Evolutionary conservation across 495 filamentous ascomycete genomes (phyloP), one percentile per base, ranked within the genome.

Genomic region (Neurospora sp.): DNA sequence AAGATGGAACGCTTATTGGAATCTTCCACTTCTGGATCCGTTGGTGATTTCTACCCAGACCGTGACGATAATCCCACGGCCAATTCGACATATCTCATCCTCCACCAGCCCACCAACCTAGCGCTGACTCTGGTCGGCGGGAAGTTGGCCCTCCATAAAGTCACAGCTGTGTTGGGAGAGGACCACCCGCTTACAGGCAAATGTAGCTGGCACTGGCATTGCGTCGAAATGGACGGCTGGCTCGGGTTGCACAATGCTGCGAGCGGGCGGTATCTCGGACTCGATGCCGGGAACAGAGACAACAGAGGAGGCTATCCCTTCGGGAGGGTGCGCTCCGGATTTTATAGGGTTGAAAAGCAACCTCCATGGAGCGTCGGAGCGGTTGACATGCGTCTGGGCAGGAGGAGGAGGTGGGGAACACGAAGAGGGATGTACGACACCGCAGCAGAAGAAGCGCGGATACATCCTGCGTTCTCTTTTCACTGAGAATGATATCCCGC

Each of bases 131-230:
- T 61, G 14, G 27, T 61, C 14, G 6, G 14, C 22, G 53, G 53
- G 0, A 3, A 3, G 7, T 1, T 31, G 0, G 1, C 53, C 2
- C 53, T 61, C 2, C 12, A 35, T 2, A 1, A 35, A 61, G 5
- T 35, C 3, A 14, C 27, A 6, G 14, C 1, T 27, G 0, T 16
- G 27, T 8, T 35, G 0, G 2, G 0, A 35, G 14, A 35, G 8
- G 53, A 0, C 2, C 5, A 61, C 6, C 53, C 53, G 0, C 53
- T 61, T 6, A 6, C 0, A 61, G 53, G 14, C 27, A 61, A 61
- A 31, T 61, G 27, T 3, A 61, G 1, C 1, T 61, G 53, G 53
- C 14, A 61, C 27, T 61, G 53, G 53, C 1, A 17, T 0, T 61
- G 53, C 1, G 27, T 31, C 1, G 12, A 61, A 31, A 1, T 1